A percentile compares a stretch with the other conserved stretches of the same genome.
These are phyloP conservation scores for Thalassiosira sp. DNA, from an alignment of 352 stramenopile species.

Conservation along the genomic window DNA sequence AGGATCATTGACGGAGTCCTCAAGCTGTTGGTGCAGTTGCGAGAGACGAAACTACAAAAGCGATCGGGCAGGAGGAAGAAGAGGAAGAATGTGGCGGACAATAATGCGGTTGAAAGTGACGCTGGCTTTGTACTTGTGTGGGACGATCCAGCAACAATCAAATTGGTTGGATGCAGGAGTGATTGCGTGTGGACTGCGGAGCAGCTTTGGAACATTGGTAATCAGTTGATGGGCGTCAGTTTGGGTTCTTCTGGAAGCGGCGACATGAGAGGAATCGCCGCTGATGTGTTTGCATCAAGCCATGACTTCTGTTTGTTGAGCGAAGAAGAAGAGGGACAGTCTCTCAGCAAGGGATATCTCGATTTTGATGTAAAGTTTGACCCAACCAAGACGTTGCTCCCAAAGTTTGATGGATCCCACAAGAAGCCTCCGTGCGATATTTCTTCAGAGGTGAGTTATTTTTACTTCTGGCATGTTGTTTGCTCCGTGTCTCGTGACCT, in stretches of 20 bases:
- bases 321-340: constrained; percentile 42
- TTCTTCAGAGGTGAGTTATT: constrained; percentile 22
- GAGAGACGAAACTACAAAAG: constrained; percentile 29
- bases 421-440: constrained; percentile 36
- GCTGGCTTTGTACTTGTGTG: constrained; percentile 31
- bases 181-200: constrained; percentile 46
- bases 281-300: constrained; percentile 38
- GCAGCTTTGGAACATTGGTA: constrained; percentile 45
- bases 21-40: constrained; percentile 28
- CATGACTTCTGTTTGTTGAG: constrained; percentile 56
- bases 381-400: constrained; percentile 19
- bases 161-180: constrained; percentile 20
- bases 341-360: constrained; percentile 34
- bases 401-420: constrained; percentile 16
- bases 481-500: neutral
- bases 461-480: neutral
- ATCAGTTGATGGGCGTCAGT: constrained; percentile 29
- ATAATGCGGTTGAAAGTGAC: neutral
- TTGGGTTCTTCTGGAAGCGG: neutral
- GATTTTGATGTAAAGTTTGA: constrained; percentile 47
- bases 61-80: constrained; percentile 32
- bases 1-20: constrained; percentile 28
- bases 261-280: constrained; percentile 28
- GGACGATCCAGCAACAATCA: constrained; percentile 31
- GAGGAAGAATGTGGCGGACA: constrained; percentile 19